phyloP scores from a whole-genome alignment of 2,329 filamentous ascomycete species.

The Colletotrichum destructivum region DNA sequence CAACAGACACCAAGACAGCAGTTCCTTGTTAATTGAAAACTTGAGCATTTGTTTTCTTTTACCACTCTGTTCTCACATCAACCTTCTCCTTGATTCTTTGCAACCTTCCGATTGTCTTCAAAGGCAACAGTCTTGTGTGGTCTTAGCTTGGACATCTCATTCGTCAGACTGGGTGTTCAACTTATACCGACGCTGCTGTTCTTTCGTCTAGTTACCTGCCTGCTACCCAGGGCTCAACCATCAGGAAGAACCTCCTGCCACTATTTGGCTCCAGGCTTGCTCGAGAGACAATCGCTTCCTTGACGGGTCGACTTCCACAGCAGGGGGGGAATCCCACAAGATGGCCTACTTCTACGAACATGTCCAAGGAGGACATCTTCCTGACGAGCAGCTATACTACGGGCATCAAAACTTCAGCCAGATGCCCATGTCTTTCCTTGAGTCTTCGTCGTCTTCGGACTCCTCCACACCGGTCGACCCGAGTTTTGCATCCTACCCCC shows the following conservation, averaged over 20 bases:
- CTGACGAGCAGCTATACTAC: constrained; percentile 21
- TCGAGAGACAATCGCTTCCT: background rate
- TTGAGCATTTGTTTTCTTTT: constrained; percentile 3
- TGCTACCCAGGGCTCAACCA: background rate
- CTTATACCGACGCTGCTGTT: background rate
- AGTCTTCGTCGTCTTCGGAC: constrained; percentile 5
- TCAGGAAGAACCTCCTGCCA: background rate
- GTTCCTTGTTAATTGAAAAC: background rate
- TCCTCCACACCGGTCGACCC: constrained; percentile 32
- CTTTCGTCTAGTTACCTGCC: background rate
- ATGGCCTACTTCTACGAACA: constrained; percentile 28
- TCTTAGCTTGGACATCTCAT: background rate
- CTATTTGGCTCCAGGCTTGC: background rate
- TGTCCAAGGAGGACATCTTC: constrained; percentile 20
- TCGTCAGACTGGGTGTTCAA: constrained; percentile 8
- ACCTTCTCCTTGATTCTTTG: background rate
- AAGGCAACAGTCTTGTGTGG: constrained; percentile 6
- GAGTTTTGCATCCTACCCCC: constrained; percentile 17
- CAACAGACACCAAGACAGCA: background rate
- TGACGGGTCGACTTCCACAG: background rate
- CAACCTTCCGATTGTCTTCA: background rate
- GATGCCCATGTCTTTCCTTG: constrained; percentile 20
- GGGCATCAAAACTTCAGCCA: constrained; percentile 28
- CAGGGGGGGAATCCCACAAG: background rate
- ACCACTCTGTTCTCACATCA: constrained; percentile 1